These are phyloP conservation scores for Thalassiosira exigua DNA, from an alignment of 352 stramenopile species.

Conservation along the genomic window DNA sequence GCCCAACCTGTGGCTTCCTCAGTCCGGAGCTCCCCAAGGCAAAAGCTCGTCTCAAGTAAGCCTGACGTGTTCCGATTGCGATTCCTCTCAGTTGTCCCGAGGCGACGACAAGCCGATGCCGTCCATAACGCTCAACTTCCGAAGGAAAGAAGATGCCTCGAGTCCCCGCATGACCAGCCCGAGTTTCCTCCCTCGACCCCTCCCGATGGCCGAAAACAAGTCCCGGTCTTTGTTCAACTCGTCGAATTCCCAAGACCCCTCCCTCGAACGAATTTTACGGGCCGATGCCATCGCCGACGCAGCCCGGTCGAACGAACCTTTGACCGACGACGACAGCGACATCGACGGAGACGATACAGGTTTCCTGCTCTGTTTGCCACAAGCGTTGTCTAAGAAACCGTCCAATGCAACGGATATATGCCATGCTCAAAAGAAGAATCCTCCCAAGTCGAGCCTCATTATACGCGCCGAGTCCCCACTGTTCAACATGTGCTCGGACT, in stretches of 20 bases:
- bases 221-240: conserved; percentile 39
- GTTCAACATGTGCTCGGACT: conserved; percentile 3
- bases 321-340: conserved; percentile 52
- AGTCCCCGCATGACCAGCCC: neutral
- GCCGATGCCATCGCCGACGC: conserved; percentile 45
- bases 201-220: conserved; percentile 16
- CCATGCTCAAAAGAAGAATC: too few species aligned
- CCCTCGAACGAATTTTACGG: conserved; percentile 33
- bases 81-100: neutral
- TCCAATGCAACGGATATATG: conserved; percentile 7
- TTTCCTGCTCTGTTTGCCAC: conserved; percentile 39
- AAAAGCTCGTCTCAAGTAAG: neutral
- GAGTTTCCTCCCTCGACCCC: conserved; percentile 37
- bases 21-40: neutral
- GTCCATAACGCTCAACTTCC: conserved; percentile 45
- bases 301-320: conserved; percentile 38
- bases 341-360: conserved; percentile 24
- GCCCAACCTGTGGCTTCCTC: neutral
- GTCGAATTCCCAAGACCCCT: conserved; percentile 1
- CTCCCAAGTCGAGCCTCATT: neutral
- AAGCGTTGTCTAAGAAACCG: neutral
- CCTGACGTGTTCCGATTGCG: conserved; percentile 17
- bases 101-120: conserved; percentile 21
- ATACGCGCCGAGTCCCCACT: conserved; percentile 24
- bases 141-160: neutral